Conservation (phyloP, 2,329 filamentous ascomycete genomes). For the Pezicula rhizophila region DNA sequence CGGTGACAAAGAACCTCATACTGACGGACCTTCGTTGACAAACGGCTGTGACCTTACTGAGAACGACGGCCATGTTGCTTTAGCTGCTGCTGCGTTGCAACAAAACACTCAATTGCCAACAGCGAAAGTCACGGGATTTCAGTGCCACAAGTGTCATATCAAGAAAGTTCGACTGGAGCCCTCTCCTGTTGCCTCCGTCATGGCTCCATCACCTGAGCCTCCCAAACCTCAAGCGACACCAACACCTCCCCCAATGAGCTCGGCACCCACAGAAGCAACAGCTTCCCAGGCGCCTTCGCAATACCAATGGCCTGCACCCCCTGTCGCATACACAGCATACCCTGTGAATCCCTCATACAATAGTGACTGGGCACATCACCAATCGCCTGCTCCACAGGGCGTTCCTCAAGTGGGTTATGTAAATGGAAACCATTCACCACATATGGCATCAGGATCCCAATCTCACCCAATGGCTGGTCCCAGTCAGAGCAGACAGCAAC, state of each 20-base stretch:
- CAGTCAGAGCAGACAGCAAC: slow-evolving; percentile 16
- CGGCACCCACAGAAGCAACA: too few relatives aligned
- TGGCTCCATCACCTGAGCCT: slow-evolving; percentile 9
- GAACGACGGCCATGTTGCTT: slow-evolving; percentile 19
- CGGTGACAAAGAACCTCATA: slow-evolving; percentile 6
- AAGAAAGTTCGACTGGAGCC: slow-evolving; percentile 37
- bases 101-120: slow-evolving; percentile 18
- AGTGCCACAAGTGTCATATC: slow-evolving; percentile 69
- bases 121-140: slow-evolving; percentile 42
- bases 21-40: slow-evolving; percentile 4
- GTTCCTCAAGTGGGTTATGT: slow-evolving; percentile 39
- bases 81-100: slow-evolving; percentile 27
- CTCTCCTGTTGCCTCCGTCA: background rate
- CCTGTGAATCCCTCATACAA: slow-evolving; percentile 32
- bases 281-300: background rate
- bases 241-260: slow-evolving; percentile 13
- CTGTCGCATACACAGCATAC: slow-evolving; percentile 24
- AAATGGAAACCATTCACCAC: slow-evolving; percentile 36
- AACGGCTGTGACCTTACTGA: slow-evolving; percentile 11
- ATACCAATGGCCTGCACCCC: slow-evolving; percentile 29
- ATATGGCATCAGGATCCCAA: slow-evolving; percentile 25
- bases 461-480: slow-evolving; percentile 18
- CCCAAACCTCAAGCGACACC: slow-evolving; percentile 15
- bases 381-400: slow-evolving; percentile 40
- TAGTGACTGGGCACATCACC: slow-evolving; percentile 42